Evolutionary conservation across 768 basidiomycete species (phyloP).

Genomic region (Trametes maxima): DNA sequence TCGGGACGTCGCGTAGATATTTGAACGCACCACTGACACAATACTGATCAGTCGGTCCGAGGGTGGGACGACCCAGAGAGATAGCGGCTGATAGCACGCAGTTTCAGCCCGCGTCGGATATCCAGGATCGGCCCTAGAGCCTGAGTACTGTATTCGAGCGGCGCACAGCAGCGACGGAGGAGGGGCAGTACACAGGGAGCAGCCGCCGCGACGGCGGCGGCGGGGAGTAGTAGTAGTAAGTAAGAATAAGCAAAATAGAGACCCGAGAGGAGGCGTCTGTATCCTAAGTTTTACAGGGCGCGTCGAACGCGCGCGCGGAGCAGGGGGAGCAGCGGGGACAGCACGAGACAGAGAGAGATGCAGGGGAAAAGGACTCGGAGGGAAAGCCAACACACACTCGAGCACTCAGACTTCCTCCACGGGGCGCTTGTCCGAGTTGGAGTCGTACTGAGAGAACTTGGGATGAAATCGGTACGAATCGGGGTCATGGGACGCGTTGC

Average conservation of each 20-base stretch:
- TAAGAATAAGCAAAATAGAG: slow-evolving; percentile 4
- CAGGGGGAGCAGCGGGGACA: background rate
- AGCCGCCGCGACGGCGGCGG: no score
- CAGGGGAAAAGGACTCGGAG: background rate
- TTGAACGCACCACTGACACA: no score
- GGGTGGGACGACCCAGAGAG: no score
- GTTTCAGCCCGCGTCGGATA: no score
- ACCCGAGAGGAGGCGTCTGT: background rate
- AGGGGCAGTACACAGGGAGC: background rate
- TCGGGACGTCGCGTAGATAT: no score
- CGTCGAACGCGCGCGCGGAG: background rate
- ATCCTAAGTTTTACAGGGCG: slow-evolving; percentile 13
- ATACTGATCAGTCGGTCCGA: no score
- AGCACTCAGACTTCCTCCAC: slow-evolving; percentile 12
- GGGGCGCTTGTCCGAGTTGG: slow-evolving; percentile 13
- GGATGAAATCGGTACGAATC: background rate
- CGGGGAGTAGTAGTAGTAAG: background rate
- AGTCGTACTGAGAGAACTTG: slow-evolving; percentile 6
- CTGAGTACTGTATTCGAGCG: no score
- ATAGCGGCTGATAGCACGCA: no score
- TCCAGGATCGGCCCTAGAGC: no score
- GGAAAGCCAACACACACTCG: background rate
- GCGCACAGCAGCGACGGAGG: background rate
- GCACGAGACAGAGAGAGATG: background rate
- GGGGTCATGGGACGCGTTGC: background rate